A percentile compares a stretch with the other conserved stretches of the same genome.
Evolutionary conservation across 495 filamentous ascomycete species (phyloP).

Genomic region (Penicillium dipodomyicola): DNA sequence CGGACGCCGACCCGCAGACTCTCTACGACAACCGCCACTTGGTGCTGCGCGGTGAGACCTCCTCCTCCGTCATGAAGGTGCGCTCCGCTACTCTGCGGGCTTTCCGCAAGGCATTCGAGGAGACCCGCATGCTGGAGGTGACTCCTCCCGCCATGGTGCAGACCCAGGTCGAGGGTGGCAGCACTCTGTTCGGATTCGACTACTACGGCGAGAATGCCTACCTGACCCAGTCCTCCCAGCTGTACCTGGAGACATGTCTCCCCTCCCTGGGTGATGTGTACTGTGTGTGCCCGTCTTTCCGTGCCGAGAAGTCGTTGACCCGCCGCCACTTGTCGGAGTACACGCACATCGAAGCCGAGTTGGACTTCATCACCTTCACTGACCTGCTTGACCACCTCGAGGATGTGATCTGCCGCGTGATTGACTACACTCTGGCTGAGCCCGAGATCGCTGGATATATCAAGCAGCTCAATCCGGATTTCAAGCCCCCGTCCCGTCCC

Average conservation of each 20-base stretch:
- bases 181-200: conserved; percentile 88
- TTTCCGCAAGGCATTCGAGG: conserved; percentile 78
- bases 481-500: conserved; percentile 77
- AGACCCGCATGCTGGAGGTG: conserved; percentile 76
- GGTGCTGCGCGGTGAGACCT: conserved; percentile 82
- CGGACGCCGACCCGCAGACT: conserved; percentile 75
- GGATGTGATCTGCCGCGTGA: conserved; percentile 80
- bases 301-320: conserved; percentile 92
- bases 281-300: conserved; percentile 98
- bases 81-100: conserved; percentile 79
- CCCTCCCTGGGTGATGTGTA: conserved; percentile 91
- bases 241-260: conserved; percentile 95
- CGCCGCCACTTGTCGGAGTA: conserved; percentile 94
- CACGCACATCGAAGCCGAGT: conserved; percentile 93
- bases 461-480: conserved; percentile 81
- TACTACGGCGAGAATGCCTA: conserved; percentile 96
- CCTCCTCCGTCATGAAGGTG: conserved; percentile 88
- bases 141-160: conserved; percentile 96
- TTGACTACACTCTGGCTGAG: conserved; percentile 71
- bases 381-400: conserved; percentile 92
- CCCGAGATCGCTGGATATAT: conserved; percentile 66
- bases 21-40: conserved; percentile 89
- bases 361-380: conserved; percentile 93
- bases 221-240: conserved; percentile 94
- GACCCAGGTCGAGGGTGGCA: conserved; percentile 95